Percentiles rank a stretch among this genome's conserved stretches.
These are phyloP conservation scores for Amylocarpus encephaloides DNA, from an alignment of 2,329 filamentous ascomycete genomes.

Conservation along the genomic window DNA sequence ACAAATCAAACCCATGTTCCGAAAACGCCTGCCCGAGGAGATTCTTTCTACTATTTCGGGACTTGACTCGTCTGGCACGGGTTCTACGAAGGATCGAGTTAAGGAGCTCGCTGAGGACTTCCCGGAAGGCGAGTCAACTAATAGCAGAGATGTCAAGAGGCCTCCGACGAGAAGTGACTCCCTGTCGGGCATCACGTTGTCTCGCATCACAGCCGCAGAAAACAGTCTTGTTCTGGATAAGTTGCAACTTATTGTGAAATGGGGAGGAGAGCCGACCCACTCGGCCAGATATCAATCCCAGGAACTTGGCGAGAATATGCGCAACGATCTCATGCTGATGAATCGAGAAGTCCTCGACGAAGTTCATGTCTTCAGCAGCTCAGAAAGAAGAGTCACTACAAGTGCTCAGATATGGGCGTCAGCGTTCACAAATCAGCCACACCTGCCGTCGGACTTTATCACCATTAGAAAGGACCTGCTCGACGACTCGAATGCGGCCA, in stretches of 20 bases:
- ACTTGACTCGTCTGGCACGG: slow-evolving; percentile 14
- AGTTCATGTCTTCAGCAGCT: slow-evolving; percentile 92
- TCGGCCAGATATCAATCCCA: slow-evolving; percentile 94
- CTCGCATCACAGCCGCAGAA: slow-evolving; percentile 86
- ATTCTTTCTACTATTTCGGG: slow-evolving; percentile 23
- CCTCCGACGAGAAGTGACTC: slow-evolving; percentile 69
- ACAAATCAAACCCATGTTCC: slow-evolving; percentile 99
- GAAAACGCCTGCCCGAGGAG: slow-evolving; percentile 71
- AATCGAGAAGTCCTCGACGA: slow-evolving; percentile 89
- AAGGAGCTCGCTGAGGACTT: slow-evolving; percentile 9
- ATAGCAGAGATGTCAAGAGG: slow-evolving; percentile 35
- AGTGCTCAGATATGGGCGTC: slow-evolving; percentile 95
- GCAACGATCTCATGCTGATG: slow-evolving; percentile 87
- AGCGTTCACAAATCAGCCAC: slow-evolving; percentile 81
- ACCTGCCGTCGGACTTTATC: slow-evolving; percentile 79
- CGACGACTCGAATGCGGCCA: slow-evolving; percentile 96
- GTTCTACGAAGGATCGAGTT: slow-evolving; percentile 9
- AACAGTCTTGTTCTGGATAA: slow-evolving; percentile 93
- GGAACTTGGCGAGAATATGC: slow-evolving; percentile 91
- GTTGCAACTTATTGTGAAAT: slow-evolving; percentile 95
- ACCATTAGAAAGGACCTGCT: slow-evolving; percentile 88
- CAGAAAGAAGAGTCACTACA: slow-evolving; percentile 86
- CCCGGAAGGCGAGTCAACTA: slow-evolving; percentile 3
- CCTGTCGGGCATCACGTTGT: slow-evolving; percentile 83
- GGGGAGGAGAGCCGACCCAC: slow-evolving; percentile 97